Conservation (phyloP, 768 basidiomycete species). For the Pisolithus marmoratus region DNA sequence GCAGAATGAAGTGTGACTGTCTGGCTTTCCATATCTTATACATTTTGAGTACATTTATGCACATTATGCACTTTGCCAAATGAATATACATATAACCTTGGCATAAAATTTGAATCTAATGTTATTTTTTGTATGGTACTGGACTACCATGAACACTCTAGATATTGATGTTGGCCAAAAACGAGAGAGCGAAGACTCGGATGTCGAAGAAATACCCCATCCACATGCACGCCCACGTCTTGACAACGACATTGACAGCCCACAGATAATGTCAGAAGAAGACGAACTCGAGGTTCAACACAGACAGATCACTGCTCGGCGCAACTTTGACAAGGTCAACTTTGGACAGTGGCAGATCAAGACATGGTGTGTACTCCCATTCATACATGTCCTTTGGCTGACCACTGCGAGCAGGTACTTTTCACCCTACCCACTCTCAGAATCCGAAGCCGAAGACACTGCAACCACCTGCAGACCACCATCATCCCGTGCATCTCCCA, state of each 20-base stretch:
- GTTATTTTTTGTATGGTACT: no score
- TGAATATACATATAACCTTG: no score
- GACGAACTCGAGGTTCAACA: constrained; percentile 67
- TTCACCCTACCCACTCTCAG: constrained; percentile 82
- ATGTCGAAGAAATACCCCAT: no score
- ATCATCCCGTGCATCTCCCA: not conserved
- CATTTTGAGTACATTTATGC: no score
- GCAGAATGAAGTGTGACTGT: no score
- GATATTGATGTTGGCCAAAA: no score
- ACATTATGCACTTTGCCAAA: no score
- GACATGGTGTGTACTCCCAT: constrained; percentile 62
- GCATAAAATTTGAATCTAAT: no score
- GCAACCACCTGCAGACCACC: constrained; percentile 5
- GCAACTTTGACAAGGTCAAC: constrained; percentile 84
- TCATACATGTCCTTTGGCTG: not conserved
- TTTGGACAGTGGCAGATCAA: constrained; percentile 85
- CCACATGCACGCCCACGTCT: no score
- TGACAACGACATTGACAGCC: not conserved
- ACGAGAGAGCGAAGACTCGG: constrained; percentile 12
- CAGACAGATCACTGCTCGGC: constrained; percentile 58
- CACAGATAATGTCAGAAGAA: constrained; percentile 25
- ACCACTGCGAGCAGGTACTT: constrained; percentile 61
- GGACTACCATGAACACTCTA: no score
- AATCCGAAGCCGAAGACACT: constrained; percentile 56
- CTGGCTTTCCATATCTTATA: no score